Percentiles rank a stretch among this genome's conserved stretches.
These are phyloP conservation scores for Curvularia hawaiiensis DNA, from an alignment of 2,329 filamentous ascomycete species.

Conservation along the genomic window DNA sequence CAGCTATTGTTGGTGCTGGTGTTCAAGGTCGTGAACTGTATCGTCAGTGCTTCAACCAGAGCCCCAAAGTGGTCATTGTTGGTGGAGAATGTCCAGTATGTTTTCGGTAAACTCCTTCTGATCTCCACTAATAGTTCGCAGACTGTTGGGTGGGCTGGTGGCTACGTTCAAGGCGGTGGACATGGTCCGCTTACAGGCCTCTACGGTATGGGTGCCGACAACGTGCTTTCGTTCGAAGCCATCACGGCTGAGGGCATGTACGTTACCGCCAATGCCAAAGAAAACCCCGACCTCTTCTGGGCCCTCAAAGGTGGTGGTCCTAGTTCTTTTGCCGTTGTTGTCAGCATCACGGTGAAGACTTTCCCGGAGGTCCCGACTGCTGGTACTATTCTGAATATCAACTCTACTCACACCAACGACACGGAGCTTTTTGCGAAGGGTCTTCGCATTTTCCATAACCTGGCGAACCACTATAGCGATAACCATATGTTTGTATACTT, in stretches of 20 bases:
- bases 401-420: slow-evolving; percentile 44
- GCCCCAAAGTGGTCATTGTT: slow-evolving; percentile 41
- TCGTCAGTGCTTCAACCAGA: slow-evolving; percentile 36
- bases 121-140: slow-evolving; percentile 14
- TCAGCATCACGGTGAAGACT: slow-evolving; percentile 41
- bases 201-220: slow-evolving; percentile 48
- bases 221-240: slow-evolving; percentile 46
- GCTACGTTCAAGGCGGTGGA: slow-evolving; percentile 52
- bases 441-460: slow-evolving; percentile 41
- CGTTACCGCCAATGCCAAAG: slow-evolving; percentile 34
- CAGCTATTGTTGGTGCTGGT: slow-evolving; percentile 41
- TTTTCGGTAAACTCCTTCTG: background rate
- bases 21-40: slow-evolving; percentile 44
- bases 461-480: slow-evolving; percentile 40
- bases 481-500: slow-evolving; percentile 47
- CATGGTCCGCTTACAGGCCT: slow-evolving; percentile 48
- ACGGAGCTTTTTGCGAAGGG: slow-evolving; percentile 35
- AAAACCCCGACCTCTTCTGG: slow-evolving; percentile 48
- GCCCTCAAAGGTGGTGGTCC: slow-evolving; percentile 44
- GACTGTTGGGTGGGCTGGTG: slow-evolving; percentile 50
- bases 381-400: slow-evolving; percentile 44
- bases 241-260: slow-evolving; percentile 48
- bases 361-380: slow-evolving; percentile 42
- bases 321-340: slow-evolving; percentile 39
- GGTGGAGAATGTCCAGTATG: slow-evolving; percentile 46